Conservation (phyloP, 495 filamentous ascomycete genomes). For the Podospora pseudoanserina region DNA sequence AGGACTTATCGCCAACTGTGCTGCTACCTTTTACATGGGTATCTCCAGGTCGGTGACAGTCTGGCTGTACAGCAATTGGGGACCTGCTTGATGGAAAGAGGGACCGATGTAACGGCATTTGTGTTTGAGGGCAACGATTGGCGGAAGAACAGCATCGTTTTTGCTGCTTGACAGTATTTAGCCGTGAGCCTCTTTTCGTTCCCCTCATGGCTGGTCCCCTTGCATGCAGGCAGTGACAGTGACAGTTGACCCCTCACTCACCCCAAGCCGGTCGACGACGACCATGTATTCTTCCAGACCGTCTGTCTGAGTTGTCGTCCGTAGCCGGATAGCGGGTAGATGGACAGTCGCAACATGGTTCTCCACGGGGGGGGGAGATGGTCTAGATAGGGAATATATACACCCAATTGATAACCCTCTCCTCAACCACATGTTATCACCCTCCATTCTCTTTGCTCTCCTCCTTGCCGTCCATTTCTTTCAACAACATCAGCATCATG, state of each 20-base stretch:
- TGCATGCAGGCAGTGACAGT: not conserved
- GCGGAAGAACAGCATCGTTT: not conserved
- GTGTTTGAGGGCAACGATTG: not conserved
- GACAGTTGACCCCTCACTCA: not conserved
- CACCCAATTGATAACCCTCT: not conserved
- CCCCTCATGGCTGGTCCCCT: not conserved
- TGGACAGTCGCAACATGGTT: not conserved
- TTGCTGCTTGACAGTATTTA: not conserved
- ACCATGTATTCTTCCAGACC: not conserved
- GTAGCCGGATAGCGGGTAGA: not conserved
- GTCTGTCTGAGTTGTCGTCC: not conserved
- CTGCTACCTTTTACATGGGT: not conserved
- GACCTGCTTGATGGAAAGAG: not conserved
- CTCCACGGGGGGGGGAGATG: not conserved
- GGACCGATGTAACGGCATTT: not conserved
- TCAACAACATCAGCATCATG: not conserved
- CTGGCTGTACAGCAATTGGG: not conserved
- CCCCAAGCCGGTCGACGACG: not conserved
- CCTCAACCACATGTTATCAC: not conserved
- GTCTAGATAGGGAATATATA: not conserved
- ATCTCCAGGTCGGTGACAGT: not conserved
- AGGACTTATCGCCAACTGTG: not conserved
- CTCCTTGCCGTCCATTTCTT: not conserved
- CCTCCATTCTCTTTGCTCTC: not conserved
- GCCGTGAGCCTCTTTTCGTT: not conserved